Percentiles rank a stretch among this genome's conserved stretches.
Evolutionary conservation across 495 filamentous ascomycete genomes (phyloP).

Genomic region (Zalerion maritima): DNA sequence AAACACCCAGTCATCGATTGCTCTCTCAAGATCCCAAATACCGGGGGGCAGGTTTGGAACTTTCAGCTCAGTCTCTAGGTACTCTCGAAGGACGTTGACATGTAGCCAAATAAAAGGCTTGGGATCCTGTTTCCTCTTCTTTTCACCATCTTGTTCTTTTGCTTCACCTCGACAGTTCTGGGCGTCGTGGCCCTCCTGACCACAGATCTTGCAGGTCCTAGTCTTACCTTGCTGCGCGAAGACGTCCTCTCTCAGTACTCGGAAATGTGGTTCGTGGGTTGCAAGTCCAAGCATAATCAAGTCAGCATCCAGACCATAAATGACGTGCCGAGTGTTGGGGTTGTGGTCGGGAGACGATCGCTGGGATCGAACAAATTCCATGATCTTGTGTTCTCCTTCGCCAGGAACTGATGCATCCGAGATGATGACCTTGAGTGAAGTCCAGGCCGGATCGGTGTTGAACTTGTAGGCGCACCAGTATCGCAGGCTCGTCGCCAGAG

Average conservation of each 20-base stretch:
- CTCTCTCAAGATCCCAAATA: slow-evolving; percentile 78
- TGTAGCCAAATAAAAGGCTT: slow-evolving; percentile 99
- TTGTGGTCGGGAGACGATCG: slow-evolving; percentile 79
- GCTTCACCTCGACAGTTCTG: slow-evolving; percentile 68
- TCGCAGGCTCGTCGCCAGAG: slow-evolving; percentile 74
- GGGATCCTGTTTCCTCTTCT: slow-evolving; percentile 55
- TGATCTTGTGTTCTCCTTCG: slow-evolving; percentile 98
- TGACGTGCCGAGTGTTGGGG: slow-evolving; percentile 91
- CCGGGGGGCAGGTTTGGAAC: slow-evolving; percentile 65
- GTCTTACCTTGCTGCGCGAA: slow-evolving; percentile 78
- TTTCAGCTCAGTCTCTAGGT: slow-evolving; percentile 76
- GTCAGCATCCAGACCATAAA: slow-evolving; percentile 93
- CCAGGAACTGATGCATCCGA: slow-evolving; percentile 95
- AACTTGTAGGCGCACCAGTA: slow-evolving; percentile 97
- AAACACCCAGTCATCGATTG: slow-evolving; percentile 99
- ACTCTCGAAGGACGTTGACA: slow-evolving; percentile 82
- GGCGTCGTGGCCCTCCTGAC: slow-evolving; percentile 77
- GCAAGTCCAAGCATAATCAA: slow-evolving; percentile 96
- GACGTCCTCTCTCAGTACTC: slow-evolving; percentile 92
- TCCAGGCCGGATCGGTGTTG: slow-evolving; percentile 94
- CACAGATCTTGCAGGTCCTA: slow-evolving; percentile 71
- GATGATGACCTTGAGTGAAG: slow-evolving; percentile 92
- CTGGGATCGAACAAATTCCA: slow-evolving; percentile 94
- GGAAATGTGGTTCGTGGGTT: slow-evolving; percentile 95
- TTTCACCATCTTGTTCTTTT: slow-evolving; percentile 74